phyloP scores from a whole-genome alignment of 2,329 filamentous ascomycete species.

The Meredithiella fracta region DNA sequence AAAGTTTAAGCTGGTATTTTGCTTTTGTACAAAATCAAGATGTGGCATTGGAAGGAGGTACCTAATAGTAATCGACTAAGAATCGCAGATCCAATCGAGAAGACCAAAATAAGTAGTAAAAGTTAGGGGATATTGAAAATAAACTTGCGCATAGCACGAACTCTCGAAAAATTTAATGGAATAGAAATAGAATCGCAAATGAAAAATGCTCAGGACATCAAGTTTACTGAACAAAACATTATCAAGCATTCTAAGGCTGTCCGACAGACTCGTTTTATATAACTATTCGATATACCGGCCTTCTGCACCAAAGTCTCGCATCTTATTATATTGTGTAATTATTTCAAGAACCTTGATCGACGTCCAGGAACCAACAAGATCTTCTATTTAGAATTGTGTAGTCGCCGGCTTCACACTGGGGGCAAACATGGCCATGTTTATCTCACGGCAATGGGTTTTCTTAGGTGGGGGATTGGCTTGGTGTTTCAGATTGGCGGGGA shows the following conservation, averaged over 20 bases:
- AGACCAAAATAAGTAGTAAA: too few species aligned
- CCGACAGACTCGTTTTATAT: background rate
- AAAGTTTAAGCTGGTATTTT: background rate
- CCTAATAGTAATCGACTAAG: background rate
- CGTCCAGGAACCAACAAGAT: background rate
- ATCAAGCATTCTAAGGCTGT: background rate
- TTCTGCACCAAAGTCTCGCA: constrained; percentile 3
- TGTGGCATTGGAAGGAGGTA: background rate
- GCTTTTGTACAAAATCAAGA: background rate
- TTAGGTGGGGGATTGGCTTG: too few species aligned
- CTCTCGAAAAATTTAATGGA: background rate
- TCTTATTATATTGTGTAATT: background rate
- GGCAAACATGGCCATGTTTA: background rate
- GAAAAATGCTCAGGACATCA: background rate
- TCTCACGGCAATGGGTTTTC: too few species aligned
- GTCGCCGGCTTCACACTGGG: background rate
- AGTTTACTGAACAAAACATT: background rate
- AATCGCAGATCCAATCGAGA: background rate
- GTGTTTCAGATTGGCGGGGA: background rate
- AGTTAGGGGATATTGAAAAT: background rate
- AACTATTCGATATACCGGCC: background rate
- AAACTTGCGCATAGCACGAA: background rate
- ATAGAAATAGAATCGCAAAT: background rate
- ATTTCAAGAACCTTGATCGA: background rate
- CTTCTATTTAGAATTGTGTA: background rate